Conservation (phyloP, 139 green algal species). For the Monoraphidium neglectum region DNA sequence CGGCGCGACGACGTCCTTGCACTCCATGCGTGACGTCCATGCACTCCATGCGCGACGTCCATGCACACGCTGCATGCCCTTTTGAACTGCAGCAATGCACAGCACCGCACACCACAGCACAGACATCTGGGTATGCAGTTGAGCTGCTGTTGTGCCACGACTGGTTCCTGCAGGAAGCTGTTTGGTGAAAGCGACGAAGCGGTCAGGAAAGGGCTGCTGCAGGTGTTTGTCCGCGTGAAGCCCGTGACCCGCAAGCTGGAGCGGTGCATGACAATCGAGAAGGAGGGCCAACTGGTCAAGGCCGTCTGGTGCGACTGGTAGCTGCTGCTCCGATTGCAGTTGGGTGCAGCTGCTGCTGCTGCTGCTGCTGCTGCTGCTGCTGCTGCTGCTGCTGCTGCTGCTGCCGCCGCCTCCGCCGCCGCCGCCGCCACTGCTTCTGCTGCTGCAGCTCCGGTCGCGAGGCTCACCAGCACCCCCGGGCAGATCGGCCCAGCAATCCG, state of each 20-base stretch:
- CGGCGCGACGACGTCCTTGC: no score
- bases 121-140: no score
- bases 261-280: conserved; percentile 23
- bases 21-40: no score
- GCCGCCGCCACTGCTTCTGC: neutral
- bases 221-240: conserved; percentile 33
- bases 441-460: neutral
- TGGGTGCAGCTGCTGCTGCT: neutral
- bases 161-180: conserved; percentile 25
- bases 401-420: neutral
- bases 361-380: neutral
- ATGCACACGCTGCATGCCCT: no score
- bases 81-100: no score
- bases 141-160: no score
- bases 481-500: neutral
- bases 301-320: conserved; percentile 11
- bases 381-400: neutral
- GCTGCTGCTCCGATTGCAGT: neutral
- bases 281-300: conserved; percentile 16
- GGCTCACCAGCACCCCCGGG: neutral
- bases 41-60: no score
- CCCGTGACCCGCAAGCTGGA: neutral
- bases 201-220: conserved; percentile 23
- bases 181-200: conserved; percentile 29
- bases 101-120: no score